Percentiles rank a stretch among this genome's conserved stretches.
Evolutionary conservation across 2,329 filamentous ascomycete genomes (phyloP).

Genomic region (Cryoendolithus antarcticus): DNA sequence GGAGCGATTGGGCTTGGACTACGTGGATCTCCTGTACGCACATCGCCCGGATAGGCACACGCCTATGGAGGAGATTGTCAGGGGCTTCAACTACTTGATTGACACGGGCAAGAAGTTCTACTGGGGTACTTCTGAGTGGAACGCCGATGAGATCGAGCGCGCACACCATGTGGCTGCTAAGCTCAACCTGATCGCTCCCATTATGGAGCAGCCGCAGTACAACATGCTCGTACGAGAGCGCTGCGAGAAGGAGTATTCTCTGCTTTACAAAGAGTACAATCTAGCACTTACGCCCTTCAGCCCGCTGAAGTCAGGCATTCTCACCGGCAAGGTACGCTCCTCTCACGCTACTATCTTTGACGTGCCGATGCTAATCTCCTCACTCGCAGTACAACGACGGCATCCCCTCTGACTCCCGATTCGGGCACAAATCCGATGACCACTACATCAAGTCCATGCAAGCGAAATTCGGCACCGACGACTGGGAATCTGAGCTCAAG

Average conservation of each 20-base stretch:
- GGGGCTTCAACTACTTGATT: slow-evolving; percentile 60
- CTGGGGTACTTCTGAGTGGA: slow-evolving; percentile 60
- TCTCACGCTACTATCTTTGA: no score
- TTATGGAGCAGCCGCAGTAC: slow-evolving; percentile 57
- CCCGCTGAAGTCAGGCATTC: slow-evolving; percentile 47
- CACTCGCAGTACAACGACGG: slow-evolving; percentile 43
- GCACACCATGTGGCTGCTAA: slow-evolving; percentile 50
- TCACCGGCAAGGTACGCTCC: slow-evolving; percentile 43
- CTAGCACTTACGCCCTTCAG: slow-evolving; percentile 53
- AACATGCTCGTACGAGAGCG: slow-evolving; percentile 50
- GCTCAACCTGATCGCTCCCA: slow-evolving; percentile 48
- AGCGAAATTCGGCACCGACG: slow-evolving; percentile 31
- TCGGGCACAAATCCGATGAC: slow-evolving; percentile 26
- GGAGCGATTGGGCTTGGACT: slow-evolving; percentile 43
- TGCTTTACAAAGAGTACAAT: slow-evolving; percentile 48
- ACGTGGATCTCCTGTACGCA: slow-evolving; percentile 58
- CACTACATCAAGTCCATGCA: slow-evolving; percentile 47
- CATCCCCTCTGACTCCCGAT: slow-evolving; percentile 37
- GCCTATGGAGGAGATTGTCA: slow-evolving; percentile 59
- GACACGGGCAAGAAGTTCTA: slow-evolving; percentile 56
- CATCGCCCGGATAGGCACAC: slow-evolving; percentile 56
- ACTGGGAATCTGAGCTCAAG: slow-evolving; percentile 16
- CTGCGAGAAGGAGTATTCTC: slow-evolving; percentile 51
- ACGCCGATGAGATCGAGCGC: slow-evolving; percentile 51
- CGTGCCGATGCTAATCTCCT: no score